Percentiles rank a stretch among this genome's conserved stretches.
phyloP scores from a whole-genome alignment of 2,329 filamentous ascomycete genomes.

The Mycogone perniciosa region DNA sequence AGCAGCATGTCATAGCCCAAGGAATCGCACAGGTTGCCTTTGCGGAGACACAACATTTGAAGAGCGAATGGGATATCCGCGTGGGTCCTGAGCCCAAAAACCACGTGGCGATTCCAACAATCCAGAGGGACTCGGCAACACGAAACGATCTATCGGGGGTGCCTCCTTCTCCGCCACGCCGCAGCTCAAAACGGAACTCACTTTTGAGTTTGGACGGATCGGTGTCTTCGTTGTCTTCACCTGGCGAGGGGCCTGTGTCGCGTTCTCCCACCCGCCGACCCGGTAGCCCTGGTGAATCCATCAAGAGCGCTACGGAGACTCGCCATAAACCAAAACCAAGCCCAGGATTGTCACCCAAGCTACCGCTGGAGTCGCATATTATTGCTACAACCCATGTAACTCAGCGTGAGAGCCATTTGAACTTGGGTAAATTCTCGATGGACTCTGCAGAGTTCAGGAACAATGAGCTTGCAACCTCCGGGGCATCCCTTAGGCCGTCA shows the following conservation, averaged over 20 bases:
- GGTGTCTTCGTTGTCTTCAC: constrained; percentile 2
- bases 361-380: not conserved
- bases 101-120: too few relatives aligned
- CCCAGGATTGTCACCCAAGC: not conserved
- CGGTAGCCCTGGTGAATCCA: constrained; percentile 1
- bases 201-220: constrained; percentile 12
- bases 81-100: too few relatives aligned
- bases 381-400: not conserved
- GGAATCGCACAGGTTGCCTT: too few relatives aligned
- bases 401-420: not conserved
- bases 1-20: not conserved
- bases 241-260: not conserved
- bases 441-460: not conserved
- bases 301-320: not conserved
- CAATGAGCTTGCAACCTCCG: not conserved
- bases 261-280: constrained; percentile 6
- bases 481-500: constrained; percentile 1
- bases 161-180: constrained; percentile 23
- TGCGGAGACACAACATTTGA: too few relatives aligned
- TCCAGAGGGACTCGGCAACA: too few relatives aligned
- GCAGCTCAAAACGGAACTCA: constrained; percentile 23
- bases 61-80: too few relatives aligned
- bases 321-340: not conserved
- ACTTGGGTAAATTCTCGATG: not conserved
- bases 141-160: not conserved